Conservation (phyloP, 257 asterid species). For the Penstemon barbatus region DNA sequence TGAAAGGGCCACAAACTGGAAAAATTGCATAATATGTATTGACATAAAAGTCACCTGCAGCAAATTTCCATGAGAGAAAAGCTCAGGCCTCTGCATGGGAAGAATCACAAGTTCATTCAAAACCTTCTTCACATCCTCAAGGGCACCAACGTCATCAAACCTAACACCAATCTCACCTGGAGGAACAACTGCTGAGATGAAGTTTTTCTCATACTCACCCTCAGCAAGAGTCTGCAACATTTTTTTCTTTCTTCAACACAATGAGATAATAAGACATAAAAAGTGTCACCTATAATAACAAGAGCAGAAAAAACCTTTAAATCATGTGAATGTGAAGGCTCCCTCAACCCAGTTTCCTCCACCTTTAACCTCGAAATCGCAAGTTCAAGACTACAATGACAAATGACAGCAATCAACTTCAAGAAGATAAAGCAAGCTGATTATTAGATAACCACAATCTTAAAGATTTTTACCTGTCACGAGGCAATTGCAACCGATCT, state of each 20-base stretch:
- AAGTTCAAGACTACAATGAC: conserved; percentile 65
- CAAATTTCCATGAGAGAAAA: conserved; percentile 90
- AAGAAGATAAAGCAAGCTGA: conserved; percentile 23
- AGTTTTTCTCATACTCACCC: conserved; percentile 96
- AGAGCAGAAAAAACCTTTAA: conserved; percentile 59
- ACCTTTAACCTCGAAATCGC: conserved; percentile 85
- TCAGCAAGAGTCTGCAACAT: conserved; percentile 80
- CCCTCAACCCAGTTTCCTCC: conserved; percentile 68
- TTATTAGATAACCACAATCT: conserved; percentile 25
- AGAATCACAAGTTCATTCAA: conserved; percentile 94
- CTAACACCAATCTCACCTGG: conserved; percentile 96
- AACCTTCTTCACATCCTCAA: conserved; percentile 90
- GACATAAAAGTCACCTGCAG: conserved; percentile 58
- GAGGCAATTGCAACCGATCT: conserved; percentile 70
- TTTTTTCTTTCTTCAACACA: conserved; percentile 19
- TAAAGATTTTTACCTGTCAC: conserved; percentile 67
- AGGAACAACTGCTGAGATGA: conserved; percentile 92
- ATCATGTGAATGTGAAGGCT: conserved; percentile 64
- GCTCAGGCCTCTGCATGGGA: conserved; percentile 98
- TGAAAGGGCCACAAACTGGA: conserved; percentile 20
- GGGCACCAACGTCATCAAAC: conserved; percentile 97
- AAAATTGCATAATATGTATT: conserved; percentile 4
- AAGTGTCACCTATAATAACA: neutral
- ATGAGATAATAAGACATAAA: conserved; percentile 9
- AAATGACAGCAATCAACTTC: conserved; percentile 27